phyloP scores from a whole-genome alignment of 768 basidiomycete species.

The Hysterangium stoloniferum region DNA sequence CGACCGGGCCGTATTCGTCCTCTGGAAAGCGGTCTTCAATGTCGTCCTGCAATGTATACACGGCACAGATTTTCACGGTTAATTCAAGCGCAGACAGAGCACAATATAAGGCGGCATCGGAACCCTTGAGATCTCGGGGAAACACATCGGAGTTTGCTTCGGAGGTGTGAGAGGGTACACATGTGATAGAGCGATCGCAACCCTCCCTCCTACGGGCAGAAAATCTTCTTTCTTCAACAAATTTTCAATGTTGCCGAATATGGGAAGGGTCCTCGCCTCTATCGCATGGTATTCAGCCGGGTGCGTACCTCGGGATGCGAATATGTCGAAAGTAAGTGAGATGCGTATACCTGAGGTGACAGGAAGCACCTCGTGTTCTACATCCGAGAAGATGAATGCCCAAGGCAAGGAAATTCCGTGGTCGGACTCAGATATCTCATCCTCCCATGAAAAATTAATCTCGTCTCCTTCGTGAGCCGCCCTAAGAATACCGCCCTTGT shows the following conservation, averaged over 20 bases:
- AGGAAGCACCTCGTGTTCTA: slow-evolving; percentile 33
- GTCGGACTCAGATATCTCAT: not conserved
- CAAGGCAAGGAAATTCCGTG: slow-evolving; percentile 15
- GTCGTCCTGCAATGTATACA: not conserved
- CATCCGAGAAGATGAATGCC: slow-evolving; percentile 31
- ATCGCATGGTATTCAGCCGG: not conserved
- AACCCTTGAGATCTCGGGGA: not conserved
- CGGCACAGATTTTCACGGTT: not conserved
- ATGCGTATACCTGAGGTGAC: slow-evolving; percentile 33
- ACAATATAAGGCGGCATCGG: not conserved
- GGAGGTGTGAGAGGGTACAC: not conserved
- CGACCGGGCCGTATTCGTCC: not conserved
- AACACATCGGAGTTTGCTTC: not conserved
- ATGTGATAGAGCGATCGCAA: not conserved
- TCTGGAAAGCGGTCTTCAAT: not conserved
- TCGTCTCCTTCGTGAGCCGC: slow-evolving; percentile 9
- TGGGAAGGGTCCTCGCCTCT: not conserved
- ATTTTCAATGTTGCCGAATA: not conserved
- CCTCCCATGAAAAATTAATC: slow-evolving; percentile 5
- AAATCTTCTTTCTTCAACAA: not conserved
- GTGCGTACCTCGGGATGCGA: not conserved
- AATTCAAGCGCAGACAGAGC: not conserved
- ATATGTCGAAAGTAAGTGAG: slow-evolving; percentile 29
- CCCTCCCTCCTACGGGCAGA: not conserved
- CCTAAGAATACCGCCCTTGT: slow-evolving; percentile 12